Conservation (phyloP, 768 basidiomycete species). For the Exidia glandulosa region DNA sequence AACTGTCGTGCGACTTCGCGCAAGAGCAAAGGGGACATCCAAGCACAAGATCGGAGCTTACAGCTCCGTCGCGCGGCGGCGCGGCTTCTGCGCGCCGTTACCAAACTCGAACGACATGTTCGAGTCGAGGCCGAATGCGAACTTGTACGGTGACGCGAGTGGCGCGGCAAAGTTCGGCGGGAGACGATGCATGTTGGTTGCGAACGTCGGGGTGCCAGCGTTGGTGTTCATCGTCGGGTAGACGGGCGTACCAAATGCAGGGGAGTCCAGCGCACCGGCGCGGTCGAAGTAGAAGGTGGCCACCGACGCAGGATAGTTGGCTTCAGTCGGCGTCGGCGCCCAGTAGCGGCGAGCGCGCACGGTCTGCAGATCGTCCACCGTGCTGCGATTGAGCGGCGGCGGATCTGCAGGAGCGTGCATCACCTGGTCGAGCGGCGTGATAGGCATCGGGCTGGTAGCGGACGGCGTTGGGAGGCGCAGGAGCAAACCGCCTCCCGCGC, state of each 20-base stretch:
- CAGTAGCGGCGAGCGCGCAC: not conserved
- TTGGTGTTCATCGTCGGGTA: not conserved
- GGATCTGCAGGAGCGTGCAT: not conserved
- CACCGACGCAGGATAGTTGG: not conserved
- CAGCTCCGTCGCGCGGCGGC: not conserved
- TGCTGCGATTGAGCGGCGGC: not conserved
- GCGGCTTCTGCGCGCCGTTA: not conserved
- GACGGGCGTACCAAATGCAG: not conserved
- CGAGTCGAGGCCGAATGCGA: not conserved
- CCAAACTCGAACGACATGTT: not conserved
- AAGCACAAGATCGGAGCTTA: too few relatives aligned
- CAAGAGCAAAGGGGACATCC: not conserved
- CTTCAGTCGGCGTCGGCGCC: not conserved
- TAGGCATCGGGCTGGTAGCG: not conserved
- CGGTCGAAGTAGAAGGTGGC: not conserved
- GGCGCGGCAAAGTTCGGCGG: not conserved
- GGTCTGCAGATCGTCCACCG: not conserved
- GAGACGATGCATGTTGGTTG: not conserved
- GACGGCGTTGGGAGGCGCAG: not conserved
- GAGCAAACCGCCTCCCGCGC: not conserved
- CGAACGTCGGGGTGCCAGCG: not conserved
- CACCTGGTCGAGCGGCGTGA: not conserved
- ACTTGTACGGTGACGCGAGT: not conserved
- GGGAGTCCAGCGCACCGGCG: not conserved
- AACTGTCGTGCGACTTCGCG: too few relatives aligned